phyloP scores from a whole-genome alignment of 2,329 filamentous ascomycete species.

The Raffaelea arxii region DNA sequence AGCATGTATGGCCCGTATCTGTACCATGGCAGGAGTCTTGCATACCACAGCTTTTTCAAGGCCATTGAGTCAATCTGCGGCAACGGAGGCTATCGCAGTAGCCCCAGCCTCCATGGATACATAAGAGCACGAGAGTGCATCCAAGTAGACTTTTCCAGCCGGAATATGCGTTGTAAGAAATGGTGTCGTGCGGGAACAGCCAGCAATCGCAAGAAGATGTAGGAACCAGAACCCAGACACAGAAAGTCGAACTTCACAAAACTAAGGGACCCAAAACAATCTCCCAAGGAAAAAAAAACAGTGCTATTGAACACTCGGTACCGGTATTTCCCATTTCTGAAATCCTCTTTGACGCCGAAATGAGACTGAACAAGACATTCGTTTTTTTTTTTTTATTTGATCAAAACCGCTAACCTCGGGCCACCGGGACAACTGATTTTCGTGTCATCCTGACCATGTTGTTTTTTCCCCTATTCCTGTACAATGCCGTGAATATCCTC shows the following conservation, averaged over 20 bases:
- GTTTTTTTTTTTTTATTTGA: too few relatives aligned
- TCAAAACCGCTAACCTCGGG: too few relatives aligned
- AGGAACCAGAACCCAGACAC: too few relatives aligned
- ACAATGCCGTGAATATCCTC: too few relatives aligned
- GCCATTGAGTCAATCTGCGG: slow-evolving; percentile 48
- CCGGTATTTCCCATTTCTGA: not conserved
- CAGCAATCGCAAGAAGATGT: too few relatives aligned
- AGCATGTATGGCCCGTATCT: slow-evolving; percentile 58
- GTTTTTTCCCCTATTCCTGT: not conserved
- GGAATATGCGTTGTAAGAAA: too few relatives aligned
- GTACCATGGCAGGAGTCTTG: slow-evolving; percentile 48
- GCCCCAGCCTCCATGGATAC: slow-evolving; percentile 45
- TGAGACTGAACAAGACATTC: not conserved
- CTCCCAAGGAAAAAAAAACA: too few relatives aligned
- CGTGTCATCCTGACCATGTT: not conserved
- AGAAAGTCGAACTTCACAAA: too few relatives aligned
- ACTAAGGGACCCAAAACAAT: too few relatives aligned
- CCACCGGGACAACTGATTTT: too few relatives aligned
- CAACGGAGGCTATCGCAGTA: slow-evolving; percentile 46
- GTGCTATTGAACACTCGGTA: not conserved
- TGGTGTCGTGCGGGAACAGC: too few relatives aligned
- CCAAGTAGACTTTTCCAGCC: slow-evolving; percentile 50
- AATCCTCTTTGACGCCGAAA: not conserved
- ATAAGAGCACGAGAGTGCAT: slow-evolving; percentile 26
- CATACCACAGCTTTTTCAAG: slow-evolving; percentile 52